Conservation (phyloP, 208 protist genomes). For the Leishmania guyanensis region DNA sequence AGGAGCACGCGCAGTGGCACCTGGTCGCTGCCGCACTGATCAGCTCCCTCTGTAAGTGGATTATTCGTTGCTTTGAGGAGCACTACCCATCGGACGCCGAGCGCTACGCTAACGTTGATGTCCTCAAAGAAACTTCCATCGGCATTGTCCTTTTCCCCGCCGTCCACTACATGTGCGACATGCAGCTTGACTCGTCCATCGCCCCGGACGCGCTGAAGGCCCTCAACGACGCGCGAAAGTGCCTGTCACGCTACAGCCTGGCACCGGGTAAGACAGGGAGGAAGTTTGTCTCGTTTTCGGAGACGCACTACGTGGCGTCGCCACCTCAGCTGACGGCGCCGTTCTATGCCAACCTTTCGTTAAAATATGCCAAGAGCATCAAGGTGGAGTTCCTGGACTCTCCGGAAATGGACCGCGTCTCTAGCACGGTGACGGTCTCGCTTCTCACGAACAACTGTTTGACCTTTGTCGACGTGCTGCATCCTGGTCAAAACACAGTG, state of each 20-base stretch:
- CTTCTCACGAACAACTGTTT: conserved; percentile 36
- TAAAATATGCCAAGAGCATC: conserved; percentile 69
- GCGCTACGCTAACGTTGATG: conserved; percentile 30
- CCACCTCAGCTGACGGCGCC: conserved; percentile 39
- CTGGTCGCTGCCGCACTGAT: conserved; percentile 74
- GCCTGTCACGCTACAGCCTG: conserved; percentile 39
- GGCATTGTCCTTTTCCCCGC: conserved; percentile 83
- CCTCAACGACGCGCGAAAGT: conserved; percentile 65
- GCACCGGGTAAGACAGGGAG: conserved; percentile 10
- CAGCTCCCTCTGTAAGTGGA: conserved; percentile 66
- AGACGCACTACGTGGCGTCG: conserved; percentile 63
- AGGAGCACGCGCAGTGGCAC: conserved; percentile 69
- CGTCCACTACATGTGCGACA: conserved; percentile 71
- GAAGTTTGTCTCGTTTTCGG: conserved; percentile 42
- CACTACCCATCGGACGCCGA: conserved; percentile 32
- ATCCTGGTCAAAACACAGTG: conserved; percentile 11
- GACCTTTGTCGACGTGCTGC: conserved; percentile 22
- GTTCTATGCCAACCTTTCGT: conserved; percentile 45
- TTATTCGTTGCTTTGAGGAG: conserved; percentile 60
- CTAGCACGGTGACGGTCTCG: conserved; percentile 23
- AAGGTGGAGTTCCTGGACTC: conserved; percentile 37
- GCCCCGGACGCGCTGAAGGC: conserved; percentile 60
- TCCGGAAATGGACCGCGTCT: conserved; percentile 11
- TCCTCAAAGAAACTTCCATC: conserved; percentile 71
- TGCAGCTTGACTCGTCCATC: conserved; percentile 59